Conservation (phyloP, 2,329 filamentous ascomycete genomes). For the Chaetomiaceae sp. region DNA sequence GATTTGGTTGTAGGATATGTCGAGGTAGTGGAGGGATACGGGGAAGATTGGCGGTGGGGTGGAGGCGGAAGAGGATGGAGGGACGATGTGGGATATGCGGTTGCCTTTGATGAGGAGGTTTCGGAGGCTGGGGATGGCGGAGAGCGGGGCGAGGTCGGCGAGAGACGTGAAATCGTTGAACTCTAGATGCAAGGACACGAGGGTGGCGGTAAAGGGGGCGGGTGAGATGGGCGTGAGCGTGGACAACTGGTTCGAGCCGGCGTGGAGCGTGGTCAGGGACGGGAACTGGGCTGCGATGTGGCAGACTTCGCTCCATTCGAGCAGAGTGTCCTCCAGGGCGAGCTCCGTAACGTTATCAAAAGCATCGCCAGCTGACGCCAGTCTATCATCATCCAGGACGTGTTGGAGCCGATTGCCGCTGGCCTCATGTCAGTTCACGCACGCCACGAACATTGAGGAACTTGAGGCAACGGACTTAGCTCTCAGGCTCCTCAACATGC, state of each 20-base stretch:
- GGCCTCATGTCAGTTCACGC: constrained; percentile 1
- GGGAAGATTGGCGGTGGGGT: constrained; percentile 46
- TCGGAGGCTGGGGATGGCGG: constrained; percentile 45
- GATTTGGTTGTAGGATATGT: constrained; percentile 67
- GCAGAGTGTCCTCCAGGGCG: constrained; percentile 59
- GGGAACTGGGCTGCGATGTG: constrained; percentile 48
- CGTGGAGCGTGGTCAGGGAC: constrained; percentile 44
- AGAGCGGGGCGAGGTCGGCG: constrained; percentile 49
- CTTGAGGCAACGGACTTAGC: constrained; percentile 55
- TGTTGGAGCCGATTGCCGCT: constrained; percentile 68
- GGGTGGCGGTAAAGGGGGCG: constrained; percentile 39
- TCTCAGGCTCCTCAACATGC: constrained; percentile 58
- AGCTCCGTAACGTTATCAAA: constrained; percentile 54
- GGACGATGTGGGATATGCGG: constrained; percentile 47
- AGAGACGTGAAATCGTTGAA: constrained; percentile 62
- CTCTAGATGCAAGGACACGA: constrained; percentile 63
- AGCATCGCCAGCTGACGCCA: constrained; percentile 31
- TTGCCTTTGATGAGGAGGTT: constrained; percentile 72
- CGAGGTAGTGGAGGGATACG: constrained; percentile 54
- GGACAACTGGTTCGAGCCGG: constrained; percentile 53
- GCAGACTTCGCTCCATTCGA: constrained; percentile 60
- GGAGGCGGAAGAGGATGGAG: constrained; percentile 25
- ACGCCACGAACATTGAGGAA: not conserved
- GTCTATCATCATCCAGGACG: constrained; percentile 37
- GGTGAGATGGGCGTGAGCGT: constrained; percentile 37